Evolutionary conservation across 1,139 yeast species (phyloP).

Genomic region (Nakaseomyces delphensis): DNA sequence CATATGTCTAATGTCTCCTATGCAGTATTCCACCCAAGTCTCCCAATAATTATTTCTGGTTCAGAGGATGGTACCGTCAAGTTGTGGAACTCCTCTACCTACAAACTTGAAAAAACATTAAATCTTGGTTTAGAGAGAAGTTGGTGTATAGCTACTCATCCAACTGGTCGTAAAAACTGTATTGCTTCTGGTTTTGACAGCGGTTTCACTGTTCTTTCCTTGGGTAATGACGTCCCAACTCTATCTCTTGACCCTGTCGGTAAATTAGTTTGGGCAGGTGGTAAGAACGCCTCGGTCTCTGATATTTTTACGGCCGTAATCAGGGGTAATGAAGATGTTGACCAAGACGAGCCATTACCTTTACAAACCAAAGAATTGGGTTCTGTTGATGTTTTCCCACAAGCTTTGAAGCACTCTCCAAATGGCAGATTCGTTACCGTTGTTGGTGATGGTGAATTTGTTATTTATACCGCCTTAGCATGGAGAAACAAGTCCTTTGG

Average conservation of each 20-base stretch:
- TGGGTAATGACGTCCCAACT: slow-evolving; percentile 93
- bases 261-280: slow-evolving; percentile 71
- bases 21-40: slow-evolving; percentile 93
- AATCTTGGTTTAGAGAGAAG: slow-evolving; percentile 91
- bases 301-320: slow-evolving; percentile 82
- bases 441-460: slow-evolving; percentile 96
- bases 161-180: slow-evolving; percentile 49
- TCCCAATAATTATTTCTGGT: slow-evolving; percentile 79
- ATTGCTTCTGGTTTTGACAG: slow-evolving; percentile 92
- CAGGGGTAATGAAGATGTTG: slow-evolving; percentile 56
- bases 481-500: slow-evolving; percentile 97
- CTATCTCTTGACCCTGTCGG: slow-evolving; percentile 90
- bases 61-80: slow-evolving; percentile 76
- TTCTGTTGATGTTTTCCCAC: slow-evolving; percentile 85
- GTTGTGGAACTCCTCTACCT: slow-evolving; percentile 73
- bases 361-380: slow-evolving; percentile 85
- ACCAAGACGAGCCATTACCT: slow-evolving; percentile 73
- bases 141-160: slow-evolving; percentile 84
- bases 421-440: slow-evolving; percentile 96
- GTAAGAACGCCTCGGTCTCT: slow-evolving; percentile 51
- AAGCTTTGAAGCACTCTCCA: slow-evolving; percentile 80
- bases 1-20: slow-evolving; percentile 91
- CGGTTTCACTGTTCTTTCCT: slow-evolving; percentile 75
- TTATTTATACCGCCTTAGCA: slow-evolving; percentile 91
- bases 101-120: slow-evolving; percentile 79